Evolutionary conservation across 202 grass and related monocot genomes (phyloP).

Genomic region (Brachypodium distachyon): DNA sequence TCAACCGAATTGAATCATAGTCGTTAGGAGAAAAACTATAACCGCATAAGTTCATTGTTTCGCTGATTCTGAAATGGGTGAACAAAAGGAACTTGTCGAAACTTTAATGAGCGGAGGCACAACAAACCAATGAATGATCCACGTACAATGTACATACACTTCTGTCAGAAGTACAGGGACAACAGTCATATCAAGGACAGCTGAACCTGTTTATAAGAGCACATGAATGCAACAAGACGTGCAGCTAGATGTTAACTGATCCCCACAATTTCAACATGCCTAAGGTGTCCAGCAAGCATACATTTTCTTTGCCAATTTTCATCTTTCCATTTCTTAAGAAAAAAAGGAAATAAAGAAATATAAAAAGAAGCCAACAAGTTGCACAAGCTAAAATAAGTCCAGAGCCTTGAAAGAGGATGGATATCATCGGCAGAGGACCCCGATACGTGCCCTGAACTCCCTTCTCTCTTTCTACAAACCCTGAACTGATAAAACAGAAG

Average conservation of each 20-base stretch:
- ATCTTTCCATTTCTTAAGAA: conserved; percentile 21
- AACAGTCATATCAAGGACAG: conserved; percentile 42
- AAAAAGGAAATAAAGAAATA: not conserved
- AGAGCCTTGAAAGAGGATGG: conserved; percentile 52
- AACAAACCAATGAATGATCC: conserved; percentile 21
- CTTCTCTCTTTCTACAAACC: conserved; percentile 55
- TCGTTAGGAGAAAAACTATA: too few relatives aligned
- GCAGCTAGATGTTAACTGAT: not conserved
- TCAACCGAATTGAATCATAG: too few relatives aligned
- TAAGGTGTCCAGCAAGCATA: conserved; percentile 5
- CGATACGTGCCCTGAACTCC: conserved; percentile 28
- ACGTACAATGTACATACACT: conserved; percentile 28
- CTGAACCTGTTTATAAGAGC: conserved; percentile 22
- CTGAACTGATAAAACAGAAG: conserved; percentile 27
- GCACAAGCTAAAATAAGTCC: conserved; percentile 35
- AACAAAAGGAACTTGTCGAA: not conserved
- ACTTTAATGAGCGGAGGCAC: not conserved
- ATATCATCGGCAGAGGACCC: conserved; percentile 28
- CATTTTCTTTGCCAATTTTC: not conserved
- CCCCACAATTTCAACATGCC: not conserved
- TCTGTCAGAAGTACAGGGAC: conserved; percentile 14
- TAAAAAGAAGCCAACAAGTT: conserved; percentile 37
- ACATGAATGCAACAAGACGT: conserved; percentile 19
- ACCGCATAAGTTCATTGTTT: not conserved
- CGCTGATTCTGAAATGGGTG: not conserved